Conservation (phyloP, 1,284 basidiomycete species). For the Sporisorium iseilematis-ciliati region DNA sequence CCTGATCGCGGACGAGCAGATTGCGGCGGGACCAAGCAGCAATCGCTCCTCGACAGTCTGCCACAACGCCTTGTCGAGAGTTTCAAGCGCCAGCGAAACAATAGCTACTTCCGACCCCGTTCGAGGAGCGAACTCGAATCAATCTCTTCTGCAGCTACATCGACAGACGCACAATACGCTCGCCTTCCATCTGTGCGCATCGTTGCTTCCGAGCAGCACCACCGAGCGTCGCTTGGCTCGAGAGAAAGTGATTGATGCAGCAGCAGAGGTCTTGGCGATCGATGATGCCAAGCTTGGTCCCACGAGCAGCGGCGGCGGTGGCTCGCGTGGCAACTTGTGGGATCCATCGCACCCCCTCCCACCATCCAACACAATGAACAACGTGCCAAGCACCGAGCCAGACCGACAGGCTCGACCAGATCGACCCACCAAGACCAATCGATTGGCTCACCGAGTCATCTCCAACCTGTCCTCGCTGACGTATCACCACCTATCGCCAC, state of each 20-base stretch:
- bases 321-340: background rate
- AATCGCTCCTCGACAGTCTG: no score
- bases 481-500: conserved; percentile 65
- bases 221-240: background rate
- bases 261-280: background rate
- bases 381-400: background rate
- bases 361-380: background rate
- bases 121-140: no score
- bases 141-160: background rate
- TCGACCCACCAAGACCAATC: conserved; percentile 11
- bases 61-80: no score
- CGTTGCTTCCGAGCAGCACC: conserved; percentile 11
- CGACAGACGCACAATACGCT: conserved; percentile 24
- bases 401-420: background rate
- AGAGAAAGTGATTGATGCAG: no score
- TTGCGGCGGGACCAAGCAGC: background rate
- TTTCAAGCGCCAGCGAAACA: background rate
- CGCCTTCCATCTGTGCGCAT: conserved; percentile 43
- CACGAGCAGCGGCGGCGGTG: background rate
- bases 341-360: background rate
- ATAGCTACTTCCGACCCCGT: no score
- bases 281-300: background rate
- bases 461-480: conserved; percentile 57
- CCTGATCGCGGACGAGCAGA: background rate
- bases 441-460: conserved; percentile 47